Evolutionary conservation across 257 asterid species (phyloP).

Genomic region (Buddleja alternifolia): DNA sequence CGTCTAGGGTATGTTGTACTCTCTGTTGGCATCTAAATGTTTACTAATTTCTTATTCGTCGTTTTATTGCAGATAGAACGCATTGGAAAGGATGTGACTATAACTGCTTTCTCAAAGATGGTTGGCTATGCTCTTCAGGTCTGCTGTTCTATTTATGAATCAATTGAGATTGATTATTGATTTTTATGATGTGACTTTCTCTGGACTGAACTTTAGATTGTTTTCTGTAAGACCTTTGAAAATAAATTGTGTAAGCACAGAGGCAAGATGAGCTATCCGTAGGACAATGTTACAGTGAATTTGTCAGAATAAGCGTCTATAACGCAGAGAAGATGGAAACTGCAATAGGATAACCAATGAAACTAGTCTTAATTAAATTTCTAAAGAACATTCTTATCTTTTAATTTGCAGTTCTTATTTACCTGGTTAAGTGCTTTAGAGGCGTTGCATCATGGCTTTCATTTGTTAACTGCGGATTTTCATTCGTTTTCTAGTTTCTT

Average conservation of each 20-base stretch:
- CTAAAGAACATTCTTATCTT: not conserved
- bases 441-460: not conserved
- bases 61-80: slow-evolving; percentile 58
- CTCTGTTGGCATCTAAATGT: slow-evolving; percentile 22
- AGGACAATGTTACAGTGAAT: too few relatives aligned
- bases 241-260: not conserved
- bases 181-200: not conserved
- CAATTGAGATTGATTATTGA: slow-evolving; percentile 15
- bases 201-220: slow-evolving; percentile 3
- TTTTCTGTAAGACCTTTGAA: not conserved
- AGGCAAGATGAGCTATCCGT: too few relatives aligned
- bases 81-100: slow-evolving; percentile 73
- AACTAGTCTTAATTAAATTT: too few relatives aligned
- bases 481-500: not conserved
- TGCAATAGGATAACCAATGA: not conserved
- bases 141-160: slow-evolving; percentile 32
- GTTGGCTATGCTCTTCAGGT: slow-evolving; percentile 81
- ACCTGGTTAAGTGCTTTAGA: not conserved
- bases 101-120: slow-evolving; percentile 83
- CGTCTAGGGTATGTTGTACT: not conserved
- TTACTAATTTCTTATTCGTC: slow-evolving; percentile 17
- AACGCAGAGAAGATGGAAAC: slow-evolving; percentile 5
- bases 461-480: not conserved
- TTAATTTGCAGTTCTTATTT: not conserved
- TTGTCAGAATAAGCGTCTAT: not conserved